These are phyloP conservation scores for Tulasnella sp. DNA, from an alignment of 768 basidiomycete genomes.

Conservation along the genomic window DNA sequence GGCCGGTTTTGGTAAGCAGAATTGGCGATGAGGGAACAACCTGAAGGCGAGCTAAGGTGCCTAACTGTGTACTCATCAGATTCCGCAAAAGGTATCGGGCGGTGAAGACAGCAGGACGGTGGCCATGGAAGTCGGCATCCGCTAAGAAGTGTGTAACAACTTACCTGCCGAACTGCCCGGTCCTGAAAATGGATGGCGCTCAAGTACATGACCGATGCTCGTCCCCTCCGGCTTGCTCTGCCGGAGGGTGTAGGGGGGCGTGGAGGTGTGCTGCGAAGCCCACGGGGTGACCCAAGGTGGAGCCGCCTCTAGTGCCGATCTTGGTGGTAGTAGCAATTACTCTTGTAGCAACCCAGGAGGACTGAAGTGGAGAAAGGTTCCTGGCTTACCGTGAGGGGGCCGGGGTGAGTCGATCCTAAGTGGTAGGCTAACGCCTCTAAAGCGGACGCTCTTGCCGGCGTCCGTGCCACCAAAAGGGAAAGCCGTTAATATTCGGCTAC, in stretches of 20 bases:
- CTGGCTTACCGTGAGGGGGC: conserved; percentile 79
- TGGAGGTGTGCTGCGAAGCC: conserved; percentile 70
- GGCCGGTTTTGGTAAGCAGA: conserved; percentile 65
- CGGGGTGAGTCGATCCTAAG: conserved; percentile 78
- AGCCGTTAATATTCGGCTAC: conserved; percentile 69
- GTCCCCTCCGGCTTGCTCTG: conserved; percentile 3
- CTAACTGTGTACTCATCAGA: conserved; percentile 31
- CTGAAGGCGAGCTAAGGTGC: conserved; percentile 44
- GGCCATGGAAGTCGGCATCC: conserved; percentile 78
- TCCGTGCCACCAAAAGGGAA: conserved; percentile 59
- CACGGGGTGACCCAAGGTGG: conserved; percentile 60
- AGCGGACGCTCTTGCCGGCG: conserved; percentile 50
- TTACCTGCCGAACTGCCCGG: conserved; percentile 85
- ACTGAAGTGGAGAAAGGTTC: conserved; percentile 84
- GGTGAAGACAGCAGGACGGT: conserved; percentile 81
- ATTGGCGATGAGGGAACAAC: conserved; percentile 63
- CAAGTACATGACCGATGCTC: conserved; percentile 71
- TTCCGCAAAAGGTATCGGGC: conserved; percentile 56
- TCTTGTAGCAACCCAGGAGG: conserved; percentile 77
- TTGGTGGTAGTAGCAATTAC: conserved; percentile 84
- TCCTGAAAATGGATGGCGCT: conserved; percentile 87
- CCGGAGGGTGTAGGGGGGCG: conserved; percentile 47
- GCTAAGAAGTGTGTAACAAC: conserved; percentile 82
- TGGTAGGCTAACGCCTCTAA: conserved; percentile 64
- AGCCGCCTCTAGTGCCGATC: conserved; percentile 77